Percentiles rank a stretch among this genome's conserved stretches.
Conservation (phyloP, 257 asterid genomes). For the Solanum paucissectum region DNA sequence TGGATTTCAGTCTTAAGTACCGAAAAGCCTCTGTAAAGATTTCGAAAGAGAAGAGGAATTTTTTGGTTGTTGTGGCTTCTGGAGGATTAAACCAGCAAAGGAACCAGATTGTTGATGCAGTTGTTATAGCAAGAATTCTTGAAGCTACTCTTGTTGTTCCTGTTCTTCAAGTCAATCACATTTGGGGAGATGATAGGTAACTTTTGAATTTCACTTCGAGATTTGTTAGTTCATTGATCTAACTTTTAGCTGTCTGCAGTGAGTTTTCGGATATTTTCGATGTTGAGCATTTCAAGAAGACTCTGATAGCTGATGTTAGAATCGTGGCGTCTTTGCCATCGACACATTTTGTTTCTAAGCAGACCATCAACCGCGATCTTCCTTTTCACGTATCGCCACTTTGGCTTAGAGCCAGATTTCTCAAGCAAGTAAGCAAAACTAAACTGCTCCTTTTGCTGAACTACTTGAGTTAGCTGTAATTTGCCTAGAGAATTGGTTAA, state of each 20-base stretch:
- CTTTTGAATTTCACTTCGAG: not conserved
- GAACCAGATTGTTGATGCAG: slow-evolving; percentile 64
- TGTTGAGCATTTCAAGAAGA: slow-evolving; percentile 56
- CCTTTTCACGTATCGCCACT: slow-evolving; percentile 45
- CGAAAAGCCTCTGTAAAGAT: slow-evolving; percentile 32
- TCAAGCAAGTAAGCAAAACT: slow-evolving; percentile 31
- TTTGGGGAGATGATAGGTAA: slow-evolving; percentile 52
- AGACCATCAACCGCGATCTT: slow-evolving; percentile 38
- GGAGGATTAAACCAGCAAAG: slow-evolving; percentile 69
- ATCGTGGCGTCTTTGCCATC: slow-evolving; percentile 50
- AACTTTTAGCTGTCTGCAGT: slow-evolving; percentile 22
- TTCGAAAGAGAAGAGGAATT: slow-evolving; percentile 31
- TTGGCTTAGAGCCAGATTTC: slow-evolving; percentile 51
- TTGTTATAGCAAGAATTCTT: slow-evolving; percentile 51
- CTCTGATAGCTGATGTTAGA: slow-evolving; percentile 44
- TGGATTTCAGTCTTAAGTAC: slow-evolving; percentile 36
- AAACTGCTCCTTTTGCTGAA: not conserved
- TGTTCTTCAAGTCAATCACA: slow-evolving; percentile 46
- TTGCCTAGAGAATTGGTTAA: not conserved
- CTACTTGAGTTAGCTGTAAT: not conserved
- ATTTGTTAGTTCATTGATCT: not conserved
- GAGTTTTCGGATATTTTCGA: slow-evolving; percentile 58
- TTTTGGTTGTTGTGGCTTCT: slow-evolving; percentile 54
- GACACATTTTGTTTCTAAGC: slow-evolving; percentile 44
- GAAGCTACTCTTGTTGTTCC: slow-evolving; percentile 59